These are phyloP conservation scores for Boletus sp. DNA, from an alignment of 1,284 basidiomycete genomes.

Conservation along the genomic window DNA sequence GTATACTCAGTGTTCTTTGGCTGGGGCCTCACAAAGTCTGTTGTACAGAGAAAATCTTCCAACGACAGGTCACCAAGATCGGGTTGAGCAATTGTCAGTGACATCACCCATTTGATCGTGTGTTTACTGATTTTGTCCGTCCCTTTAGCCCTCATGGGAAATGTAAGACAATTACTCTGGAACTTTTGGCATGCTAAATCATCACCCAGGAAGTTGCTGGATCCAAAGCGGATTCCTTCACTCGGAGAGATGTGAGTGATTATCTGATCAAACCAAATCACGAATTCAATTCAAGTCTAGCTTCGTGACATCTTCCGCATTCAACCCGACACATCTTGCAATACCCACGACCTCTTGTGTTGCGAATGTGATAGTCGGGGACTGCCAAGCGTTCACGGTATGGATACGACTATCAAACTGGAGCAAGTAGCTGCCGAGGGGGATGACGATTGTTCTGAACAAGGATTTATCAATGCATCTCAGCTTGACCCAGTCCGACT, in stretches of 20 bases:
- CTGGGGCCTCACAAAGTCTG: constrained; percentile 1
- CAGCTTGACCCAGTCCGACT: constrained; percentile 53
- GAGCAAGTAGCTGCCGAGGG: constrained; percentile 22
- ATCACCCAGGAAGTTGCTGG: constrained; percentile 41
- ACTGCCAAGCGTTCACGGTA: constrained; percentile 20
- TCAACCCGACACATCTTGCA: constrained; percentile 77
- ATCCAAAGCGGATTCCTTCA: constrained; percentile 83
- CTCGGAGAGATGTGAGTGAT: constrained; percentile 73
- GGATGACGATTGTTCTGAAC: constrained; percentile 31
- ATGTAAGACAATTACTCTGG: constrained; percentile 38
- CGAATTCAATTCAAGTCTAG: constrained; percentile 37
- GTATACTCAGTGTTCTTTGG: constrained; percentile 9
- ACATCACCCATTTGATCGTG: not conserved
- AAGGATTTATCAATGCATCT: constrained; percentile 72
- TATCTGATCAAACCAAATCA: constrained; percentile 1
- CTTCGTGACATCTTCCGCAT: constrained; percentile 91
- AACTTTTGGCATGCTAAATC: constrained; percentile 6
- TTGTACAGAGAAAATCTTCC: constrained; percentile 74
- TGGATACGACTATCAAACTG: constrained; percentile 5
- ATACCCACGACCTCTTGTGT: constrained; percentile 87
- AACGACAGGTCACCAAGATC: constrained; percentile 95
- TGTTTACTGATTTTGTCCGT: constrained; percentile 8
- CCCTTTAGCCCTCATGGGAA: constrained; percentile 61
- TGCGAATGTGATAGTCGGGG: constrained; percentile 60
- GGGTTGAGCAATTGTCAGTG: constrained; percentile 82